phyloP scores from a whole-genome alignment of 805 yeast genomes.

The Saturnispora sanitii region DNA sequence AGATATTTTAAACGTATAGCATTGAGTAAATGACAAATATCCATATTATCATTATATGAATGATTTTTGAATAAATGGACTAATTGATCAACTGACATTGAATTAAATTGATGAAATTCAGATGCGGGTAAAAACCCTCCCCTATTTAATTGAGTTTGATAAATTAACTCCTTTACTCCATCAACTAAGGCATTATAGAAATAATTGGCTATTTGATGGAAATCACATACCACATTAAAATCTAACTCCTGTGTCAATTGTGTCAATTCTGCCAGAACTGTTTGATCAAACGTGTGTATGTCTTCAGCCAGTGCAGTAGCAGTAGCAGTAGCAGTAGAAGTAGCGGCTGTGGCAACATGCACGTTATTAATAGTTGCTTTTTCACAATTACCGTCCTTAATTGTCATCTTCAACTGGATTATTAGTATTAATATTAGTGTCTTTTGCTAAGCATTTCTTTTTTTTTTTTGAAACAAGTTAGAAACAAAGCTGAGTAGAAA shows the following conservation, averaged over 20 bases:
- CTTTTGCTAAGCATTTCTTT: too few relatives aligned
- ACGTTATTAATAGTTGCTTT: too few relatives aligned
- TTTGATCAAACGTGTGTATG: neutral
- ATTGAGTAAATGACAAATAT: neutral
- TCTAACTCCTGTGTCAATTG: neutral
- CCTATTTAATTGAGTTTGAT: neutral
- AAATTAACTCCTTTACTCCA: neutral
- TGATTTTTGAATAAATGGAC: neutral
- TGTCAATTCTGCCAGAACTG: neutral
- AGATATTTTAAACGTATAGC: neutral
- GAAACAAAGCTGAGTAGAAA: too few relatives aligned
- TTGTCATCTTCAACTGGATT: too few relatives aligned
- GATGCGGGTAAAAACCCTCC: neutral
- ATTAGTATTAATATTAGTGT: too few relatives aligned
- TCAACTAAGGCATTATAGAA: neutral
- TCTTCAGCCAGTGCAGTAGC: too few relatives aligned
- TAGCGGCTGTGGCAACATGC: too few relatives aligned
- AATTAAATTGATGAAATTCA: neutral
- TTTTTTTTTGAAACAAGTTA: too few relatives aligned
- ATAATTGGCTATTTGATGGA: neutral
- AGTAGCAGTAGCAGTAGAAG: too few relatives aligned
- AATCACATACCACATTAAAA: neutral
- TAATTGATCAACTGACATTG: neutral
- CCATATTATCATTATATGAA: too few relatives aligned
- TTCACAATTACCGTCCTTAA: too few relatives aligned